A percentile compares a stretch with the other conserved stretches of the same genome.
Evolutionary conservation across 1,284 basidiomycete species (phyloP).

Genomic region (Ustilago cynodontis): DNA sequence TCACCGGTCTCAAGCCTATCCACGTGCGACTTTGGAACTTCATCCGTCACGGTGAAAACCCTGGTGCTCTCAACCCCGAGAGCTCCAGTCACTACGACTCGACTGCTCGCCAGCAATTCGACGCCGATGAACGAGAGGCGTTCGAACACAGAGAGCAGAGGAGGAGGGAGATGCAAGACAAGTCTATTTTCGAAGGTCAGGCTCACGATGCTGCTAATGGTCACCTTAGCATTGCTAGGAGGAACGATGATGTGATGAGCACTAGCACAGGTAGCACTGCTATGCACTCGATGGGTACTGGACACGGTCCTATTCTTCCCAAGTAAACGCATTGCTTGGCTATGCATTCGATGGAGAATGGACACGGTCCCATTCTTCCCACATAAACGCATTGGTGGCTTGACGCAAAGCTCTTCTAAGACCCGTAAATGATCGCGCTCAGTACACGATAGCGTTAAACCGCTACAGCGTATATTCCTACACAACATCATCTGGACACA

Average conservation of each 20-base stretch:
- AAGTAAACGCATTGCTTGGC: constrained; percentile 16
- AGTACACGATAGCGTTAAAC: neutral
- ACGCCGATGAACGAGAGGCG: constrained; percentile 23
- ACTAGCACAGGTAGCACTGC: constrained; percentile 22
- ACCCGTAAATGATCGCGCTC: neutral
- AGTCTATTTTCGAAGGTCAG: constrained; percentile 37
- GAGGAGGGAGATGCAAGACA: constrained; percentile 26
- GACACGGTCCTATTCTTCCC: constrained; percentile 28
- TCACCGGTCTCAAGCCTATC: constrained; percentile 46
- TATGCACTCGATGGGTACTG: constrained; percentile 3
- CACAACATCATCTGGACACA: too few relatives aligned
- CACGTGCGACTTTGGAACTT: constrained; percentile 44
- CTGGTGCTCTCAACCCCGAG: constrained; percentile 38
- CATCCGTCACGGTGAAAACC: constrained; percentile 33
- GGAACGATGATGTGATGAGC: constrained; percentile 11
- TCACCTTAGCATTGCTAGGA: neutral
- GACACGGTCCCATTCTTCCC: constrained; percentile 28
- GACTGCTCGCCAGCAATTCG: constrained; percentile 28
- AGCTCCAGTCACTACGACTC: constrained; percentile 36
- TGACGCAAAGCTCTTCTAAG: too few relatives aligned
- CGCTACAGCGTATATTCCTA: too few relatives aligned
- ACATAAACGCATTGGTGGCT: constrained; percentile 7
- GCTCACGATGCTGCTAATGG: constrained; percentile 15
- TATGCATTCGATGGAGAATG: constrained; percentile 2
- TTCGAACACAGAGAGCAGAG: constrained; percentile 24